Evolutionary conservation across 345 rosid genomes (phyloP).

Genomic region (Corchorus capsularis): DNA sequence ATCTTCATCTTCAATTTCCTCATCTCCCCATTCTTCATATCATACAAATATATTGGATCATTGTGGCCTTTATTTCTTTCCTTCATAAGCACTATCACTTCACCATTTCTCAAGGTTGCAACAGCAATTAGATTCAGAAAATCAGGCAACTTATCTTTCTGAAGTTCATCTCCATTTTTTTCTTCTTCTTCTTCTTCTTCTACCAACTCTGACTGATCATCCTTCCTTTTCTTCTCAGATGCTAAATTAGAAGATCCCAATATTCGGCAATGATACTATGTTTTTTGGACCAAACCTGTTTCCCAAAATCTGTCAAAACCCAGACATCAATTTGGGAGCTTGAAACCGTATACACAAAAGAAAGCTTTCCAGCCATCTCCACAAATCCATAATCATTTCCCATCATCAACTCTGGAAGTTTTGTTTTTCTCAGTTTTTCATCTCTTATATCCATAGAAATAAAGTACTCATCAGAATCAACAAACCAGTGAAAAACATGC

Average conservation of each 20-base stretch:
- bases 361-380: slow-evolving; percentile 21
- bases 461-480: background rate
- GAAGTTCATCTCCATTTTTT: background rate
- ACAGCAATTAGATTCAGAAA: too few relatives aligned
- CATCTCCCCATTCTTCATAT: too few relatives aligned
- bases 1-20: too few relatives aligned
- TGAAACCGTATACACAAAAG: background rate
- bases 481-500: background rate
- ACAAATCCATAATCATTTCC: background rate
- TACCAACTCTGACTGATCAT: too few relatives aligned
- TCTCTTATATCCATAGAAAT: slow-evolving; percentile 25
- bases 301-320: slow-evolving; percentile 18
- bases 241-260: too few relatives aligned
- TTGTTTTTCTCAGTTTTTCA: background rate
- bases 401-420: background rate
- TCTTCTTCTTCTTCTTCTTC: background rate
- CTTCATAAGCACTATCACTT: too few relatives aligned
- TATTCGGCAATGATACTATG: slow-evolving; percentile 5
- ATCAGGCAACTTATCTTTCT: background rate
- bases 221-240: too few relatives aligned
- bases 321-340: slow-evolving; percentile 5
- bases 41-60: too few relatives aligned
- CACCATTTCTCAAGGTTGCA: too few relatives aligned
- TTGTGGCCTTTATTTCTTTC: too few relatives aligned
- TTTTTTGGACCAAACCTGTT: slow-evolving; percentile 18